phyloP scores from a whole-genome alignment of 2,329 filamentous ascomycete genomes.

The Cytospora paraplurivora region DNA sequence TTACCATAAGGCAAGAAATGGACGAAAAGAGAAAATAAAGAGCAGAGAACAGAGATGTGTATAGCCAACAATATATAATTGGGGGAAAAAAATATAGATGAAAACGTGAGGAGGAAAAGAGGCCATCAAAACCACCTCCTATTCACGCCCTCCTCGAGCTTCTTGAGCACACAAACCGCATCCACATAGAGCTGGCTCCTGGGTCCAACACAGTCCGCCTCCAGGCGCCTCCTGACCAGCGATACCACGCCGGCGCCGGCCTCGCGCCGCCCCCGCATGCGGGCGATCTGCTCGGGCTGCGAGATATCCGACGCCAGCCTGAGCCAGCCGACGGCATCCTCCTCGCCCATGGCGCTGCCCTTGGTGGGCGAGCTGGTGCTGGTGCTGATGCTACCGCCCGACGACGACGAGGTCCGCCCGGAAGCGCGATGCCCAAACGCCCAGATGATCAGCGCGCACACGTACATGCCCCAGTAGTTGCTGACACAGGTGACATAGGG shows the following conservation, averaged over 20 bases:
- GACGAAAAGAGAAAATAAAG: too few relatives aligned
- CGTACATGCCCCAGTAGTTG: slow-evolving; percentile 59
- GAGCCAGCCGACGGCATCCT: slow-evolving; percentile 42
- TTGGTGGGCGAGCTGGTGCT: slow-evolving; percentile 32
- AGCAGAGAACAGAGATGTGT: too few relatives aligned
- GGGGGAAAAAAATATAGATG: neutral
- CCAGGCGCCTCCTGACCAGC: slow-evolving; percentile 50
- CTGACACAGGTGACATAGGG: slow-evolving; percentile 44
- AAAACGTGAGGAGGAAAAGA: neutral
- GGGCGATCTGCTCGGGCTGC: slow-evolving; percentile 43
- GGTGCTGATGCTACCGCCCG: slow-evolving; percentile 25
- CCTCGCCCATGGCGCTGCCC: slow-evolving; percentile 30
- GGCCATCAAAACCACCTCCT: slow-evolving; percentile 45
- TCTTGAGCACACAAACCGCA: slow-evolving; percentile 54
- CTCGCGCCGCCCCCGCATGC: slow-evolving; percentile 44
- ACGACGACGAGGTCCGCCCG: slow-evolving; percentile 18
- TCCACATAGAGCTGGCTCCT: slow-evolving; percentile 55
- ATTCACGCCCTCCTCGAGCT: slow-evolving; percentile 49
- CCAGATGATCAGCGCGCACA: slow-evolving; percentile 62
- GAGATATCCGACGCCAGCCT: slow-evolving; percentile 44
- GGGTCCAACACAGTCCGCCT: slow-evolving; percentile 51
- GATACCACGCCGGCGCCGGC: slow-evolving; percentile 48
- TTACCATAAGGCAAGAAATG: too few relatives aligned
- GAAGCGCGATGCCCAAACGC: slow-evolving; percentile 48
- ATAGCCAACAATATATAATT: too few relatives aligned